A percentile compares a stretch with the other conserved stretches of the same genome.
Conservation (phyloP, 2,329 filamentous ascomycete species). For the Talaromyces sp. region DNA sequence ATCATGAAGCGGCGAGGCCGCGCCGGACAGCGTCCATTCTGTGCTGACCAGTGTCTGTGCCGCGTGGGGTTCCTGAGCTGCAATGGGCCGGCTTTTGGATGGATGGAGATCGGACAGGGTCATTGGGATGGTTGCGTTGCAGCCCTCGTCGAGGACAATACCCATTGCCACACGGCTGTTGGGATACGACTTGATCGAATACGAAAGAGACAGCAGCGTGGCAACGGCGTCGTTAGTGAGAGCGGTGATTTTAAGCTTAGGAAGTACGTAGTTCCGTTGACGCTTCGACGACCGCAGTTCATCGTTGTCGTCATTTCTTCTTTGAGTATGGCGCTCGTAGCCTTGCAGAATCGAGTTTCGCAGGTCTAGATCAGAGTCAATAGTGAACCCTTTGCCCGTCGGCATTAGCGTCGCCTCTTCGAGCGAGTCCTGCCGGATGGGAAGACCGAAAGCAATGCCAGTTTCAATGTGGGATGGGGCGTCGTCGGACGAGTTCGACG, state of each 20-base stretch:
- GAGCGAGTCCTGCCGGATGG: constrained; percentile 12
- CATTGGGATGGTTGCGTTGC: constrained; percentile 12
- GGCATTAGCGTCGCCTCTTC: constrained; percentile 12
- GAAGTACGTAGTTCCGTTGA: constrained; percentile 7
- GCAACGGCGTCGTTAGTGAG: constrained; percentile 12
- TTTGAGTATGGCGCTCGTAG: constrained; percentile 11
- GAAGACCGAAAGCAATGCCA: constrained; percentile 12
- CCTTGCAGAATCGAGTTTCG: constrained; percentile 10
- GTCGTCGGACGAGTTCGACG: constrained; percentile 4
- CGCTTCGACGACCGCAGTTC: constrained; percentile 7
- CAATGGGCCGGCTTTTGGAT: constrained; percentile 4
- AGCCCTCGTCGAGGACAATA: constrained; percentile 11
- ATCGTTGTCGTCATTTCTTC: neutral
- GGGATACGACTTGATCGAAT: constrained; percentile 13
- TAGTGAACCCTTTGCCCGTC: constrained; percentile 12
- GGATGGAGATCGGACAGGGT: constrained; percentile 11
- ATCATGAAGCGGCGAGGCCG: constrained; percentile 5
- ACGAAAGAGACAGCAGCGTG: constrained; percentile 11
- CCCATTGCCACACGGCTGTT: constrained; percentile 14
- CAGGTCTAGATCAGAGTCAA: constrained; percentile 11
- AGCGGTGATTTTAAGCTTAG: constrained; percentile 10
- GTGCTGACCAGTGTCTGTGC: constrained; percentile 12
- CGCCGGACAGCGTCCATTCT: constrained; percentile 11
- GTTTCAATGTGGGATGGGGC: constrained; percentile 10
- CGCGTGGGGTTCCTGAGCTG: constrained; percentile 3